Conservation (phyloP, 306 rosid species). For the Biancaea sappan region DNA sequence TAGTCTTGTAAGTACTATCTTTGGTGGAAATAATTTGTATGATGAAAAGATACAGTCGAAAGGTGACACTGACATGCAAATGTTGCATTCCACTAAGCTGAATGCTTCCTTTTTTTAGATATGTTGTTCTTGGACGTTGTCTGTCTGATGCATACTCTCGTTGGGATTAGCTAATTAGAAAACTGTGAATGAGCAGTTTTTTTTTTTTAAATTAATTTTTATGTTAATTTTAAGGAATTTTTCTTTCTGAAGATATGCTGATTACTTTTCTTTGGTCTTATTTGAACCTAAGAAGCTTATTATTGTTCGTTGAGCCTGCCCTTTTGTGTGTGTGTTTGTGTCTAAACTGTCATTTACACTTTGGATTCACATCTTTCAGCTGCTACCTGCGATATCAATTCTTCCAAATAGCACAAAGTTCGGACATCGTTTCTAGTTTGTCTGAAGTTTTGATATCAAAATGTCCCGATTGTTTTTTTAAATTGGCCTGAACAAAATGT, state of each 20-base stretch:
- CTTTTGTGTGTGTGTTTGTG: not conserved
- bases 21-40: not conserved
- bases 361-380: not conserved
- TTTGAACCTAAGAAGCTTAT: not conserved
- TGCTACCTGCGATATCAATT: not conserved
- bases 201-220: no score
- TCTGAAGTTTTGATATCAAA: not conserved
- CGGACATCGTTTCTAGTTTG: constrained; percentile 12
- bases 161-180: not conserved
- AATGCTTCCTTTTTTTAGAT: not conserved
- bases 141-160: not conserved
- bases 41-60: not conserved
- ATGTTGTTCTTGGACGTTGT: not conserved
- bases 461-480: not conserved
- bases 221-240: not conserved
- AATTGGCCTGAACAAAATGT: not conserved
- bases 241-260: not conserved
- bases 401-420: not conserved
- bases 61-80: not conserved
- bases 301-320: not conserved
- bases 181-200: not conserved
- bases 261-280: not conserved
- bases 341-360: not conserved
- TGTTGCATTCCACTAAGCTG: not conserved
- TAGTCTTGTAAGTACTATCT: not conserved